Base-by-base conservation (phyloP, 208 protist genomes). In the Entamoeba moshkovskii region DNA sequence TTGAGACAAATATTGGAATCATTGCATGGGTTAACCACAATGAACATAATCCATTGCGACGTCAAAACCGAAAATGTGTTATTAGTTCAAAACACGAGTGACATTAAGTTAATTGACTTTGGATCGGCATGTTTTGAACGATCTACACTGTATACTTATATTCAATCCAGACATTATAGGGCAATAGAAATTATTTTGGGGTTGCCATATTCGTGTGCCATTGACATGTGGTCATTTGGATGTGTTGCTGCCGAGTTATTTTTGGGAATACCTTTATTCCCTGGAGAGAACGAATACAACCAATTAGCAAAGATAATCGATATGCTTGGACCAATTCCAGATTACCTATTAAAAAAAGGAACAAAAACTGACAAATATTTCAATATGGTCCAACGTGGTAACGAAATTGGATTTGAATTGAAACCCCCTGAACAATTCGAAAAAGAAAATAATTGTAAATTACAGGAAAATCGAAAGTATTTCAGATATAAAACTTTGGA, bases 161-260 rank as follows among this genome's bases (percentile, higher is more conserved):
- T 99, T 96, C 98, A 99, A 95, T 95, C 93, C 18, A 38, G 99
- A 97, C 98, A 98, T 94, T 98, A 98, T 95, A 93, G 97, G 22
- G 96, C 97, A 16, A 97, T 97, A 45, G 97, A 98, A 94, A 98
- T 99, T n/a, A 97, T 97, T 16, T 18, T 97, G 15, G 95, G 96
- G 47, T 13, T 95, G 38, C 46, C 93, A 46, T 96, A 96, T 94
- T 93, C 47, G 38, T 44, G 49, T 42, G 52, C 73, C 0, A 97
- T 97, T 33, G 96, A 97, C 92, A 96, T 97, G 48, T 97, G 96
- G 96, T 95, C 94, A 18, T 46, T 97, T 44, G 96, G 96, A 13
- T 97, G 96, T 93, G 96, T 97, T 8, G 95, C 94, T 15, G 96
- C 96, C 6, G 96, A 97, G 59, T 44, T 97, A 2, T 97, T 96